Evolutionary conservation across 345 rosid genomes (phyloP), one percentile per base, ranked within the genome.

Genomic region (Syzygium jambos): DNA sequence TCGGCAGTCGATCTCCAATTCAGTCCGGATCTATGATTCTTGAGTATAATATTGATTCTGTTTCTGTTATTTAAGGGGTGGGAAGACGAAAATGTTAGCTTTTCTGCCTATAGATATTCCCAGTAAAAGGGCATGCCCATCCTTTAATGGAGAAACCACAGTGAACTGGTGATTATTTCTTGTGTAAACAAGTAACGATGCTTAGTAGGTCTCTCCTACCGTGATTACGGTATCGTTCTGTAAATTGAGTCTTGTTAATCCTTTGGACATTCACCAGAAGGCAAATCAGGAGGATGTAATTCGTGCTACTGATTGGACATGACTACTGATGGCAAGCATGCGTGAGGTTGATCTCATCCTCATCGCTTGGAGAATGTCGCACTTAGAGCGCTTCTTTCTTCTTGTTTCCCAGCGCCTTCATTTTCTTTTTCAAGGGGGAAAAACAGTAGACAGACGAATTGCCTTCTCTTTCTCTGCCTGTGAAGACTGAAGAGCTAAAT

Each of bases 1-100:
- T 91, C 93, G 96, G 78, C 96, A 94, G 92, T 49, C 88, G 54
- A 90, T 96, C 84, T 61, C 91, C 55, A 91, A 86, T 87, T 94
- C 99, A 4, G 91, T 96, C 86, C 94, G 99, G 59, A 92, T 98
- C 82, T 98, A 89, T 89, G 91, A 90, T 78, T 92, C 96, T 52
- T 95, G 89, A 84, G 38, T 25, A 54, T 52, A 43, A 59, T 51
- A 51, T 52, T 19, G 55, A 68, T 68, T 16, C 78, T 30, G 43
- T 30, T 30, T 80, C 53, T 46, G 85, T 51, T 43, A 82, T 19
- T 10, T 5, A 82, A 82, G 7, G 51, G n/a, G 5, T 27, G 51
- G 52, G 85, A 46, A 82, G 53, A 82, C 4, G 29, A 82, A 43
- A 22, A 23, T 82, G 53, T 82, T n/a, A 43, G 5, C 85, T 27